Base-by-base conservation (phyloP, 306 rosid species). In the Bauhinia variegata region DNA sequence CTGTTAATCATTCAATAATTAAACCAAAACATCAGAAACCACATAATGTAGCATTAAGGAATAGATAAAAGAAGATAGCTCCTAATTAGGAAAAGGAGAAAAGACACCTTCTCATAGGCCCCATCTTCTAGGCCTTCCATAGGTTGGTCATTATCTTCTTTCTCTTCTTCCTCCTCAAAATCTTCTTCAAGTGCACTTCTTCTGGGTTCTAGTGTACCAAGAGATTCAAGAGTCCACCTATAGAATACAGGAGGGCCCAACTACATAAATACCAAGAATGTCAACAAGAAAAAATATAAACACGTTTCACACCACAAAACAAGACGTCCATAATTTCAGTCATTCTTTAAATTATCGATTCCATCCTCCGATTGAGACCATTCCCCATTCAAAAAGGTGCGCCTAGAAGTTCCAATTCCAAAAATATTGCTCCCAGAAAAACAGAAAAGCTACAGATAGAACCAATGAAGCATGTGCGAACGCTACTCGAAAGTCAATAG, bases 161-260 rank as follows among this genome's bases (percentile, higher is more conserved):
- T 95, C 75, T 93, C 99, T 74, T 93, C 98, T 75, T 93, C 97
- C 82, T 95, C 99, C 83, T 95, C 99, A 79, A 90, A 95, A 80
- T 95, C 99, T 43, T 90, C 99, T 71, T 95, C 99, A 76, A 95
- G 82, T 11, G 96, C 99, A 72, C 99, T 95, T 67, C 85, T 85
- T 66, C 99, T 87, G 49, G 80, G 88, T 68, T 91, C 96, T 67
- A 90, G 67, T 5, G 80, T 67, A 65, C 67, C 86, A 59, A 61
- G 49, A 67, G 97, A 73, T 71, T 90, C 97, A 33, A 90, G 87
- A 78, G 86, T 88, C 99, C 92, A 90, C 78, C 99, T 93, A 65
- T 38, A 44, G 41, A 66, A 54, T 58, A 62, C 19, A 63, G 2
- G 42, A 42, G 49, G 19, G 17, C 4, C n/a, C 43, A 15, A 59